Base-by-base conservation (phyloP, 306 rosid genomes). In the Pueraria montana region DNA sequence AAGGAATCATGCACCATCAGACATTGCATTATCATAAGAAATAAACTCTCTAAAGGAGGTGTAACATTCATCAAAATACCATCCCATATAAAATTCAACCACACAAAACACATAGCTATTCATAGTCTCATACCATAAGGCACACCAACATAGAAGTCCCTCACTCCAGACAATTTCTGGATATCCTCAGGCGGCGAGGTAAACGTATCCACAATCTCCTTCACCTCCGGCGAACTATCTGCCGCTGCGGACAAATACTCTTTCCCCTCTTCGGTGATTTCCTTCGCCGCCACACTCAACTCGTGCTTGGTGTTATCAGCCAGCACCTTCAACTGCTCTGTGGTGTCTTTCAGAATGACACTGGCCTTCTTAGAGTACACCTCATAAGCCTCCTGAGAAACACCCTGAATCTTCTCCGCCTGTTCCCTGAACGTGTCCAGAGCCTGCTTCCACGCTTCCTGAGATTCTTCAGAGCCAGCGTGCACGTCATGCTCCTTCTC, bases 361-460 rank as follows among this genome's bases (percentile, higher is more conserved):
- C 78, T 16, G 3, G 99, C 95, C 89, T 94, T 94, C 87, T 90
- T 86, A 8, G 98, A 94, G 83, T 92, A 96, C 80, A 73, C 4
- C 79, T 89, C 96, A 67, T 94, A 96, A 8, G 99, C 97, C 68
- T 94, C 97, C 70, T 92, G 94, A 34, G 98, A 96, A 80, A 91
- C 56, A 27, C 94, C 77, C 78, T 89, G 91, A 87, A 91, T 40
- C 88, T 87, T 96, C 82, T 83, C 67, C 43, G 99, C 97, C 80
- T 94, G 98, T 76, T 92, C 97, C 86, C 82, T 94, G 85, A 94
- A 94, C 43, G 97, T 84, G 32, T 88, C 95, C 53, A 96, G 66
- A 72, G 89, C 84, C 81, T 91, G 88, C 80, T 87, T 62, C 99
- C 97, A 94, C 5, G 96, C 96, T 78, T 94, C 94, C 84, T 92